phyloP scores from a whole-genome alignment of 345 rosid genomes.

The Eucalyptus grandis region DNA sequence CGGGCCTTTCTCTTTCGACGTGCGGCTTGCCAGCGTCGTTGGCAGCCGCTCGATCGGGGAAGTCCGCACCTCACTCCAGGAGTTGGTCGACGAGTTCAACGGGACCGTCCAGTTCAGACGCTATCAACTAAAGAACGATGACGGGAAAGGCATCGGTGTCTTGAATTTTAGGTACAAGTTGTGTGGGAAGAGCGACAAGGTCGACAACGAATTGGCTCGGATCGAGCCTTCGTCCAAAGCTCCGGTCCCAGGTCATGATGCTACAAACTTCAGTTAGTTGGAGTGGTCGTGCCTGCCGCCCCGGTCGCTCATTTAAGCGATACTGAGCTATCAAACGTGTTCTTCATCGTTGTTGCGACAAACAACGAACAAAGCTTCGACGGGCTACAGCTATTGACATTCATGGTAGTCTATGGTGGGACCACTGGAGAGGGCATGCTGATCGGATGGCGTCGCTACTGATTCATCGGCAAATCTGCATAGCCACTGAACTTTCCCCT shows the following conservation, averaged over 20 bases:
- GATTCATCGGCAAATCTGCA: not conserved
- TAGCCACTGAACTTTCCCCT: not conserved
- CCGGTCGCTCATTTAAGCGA: not conserved
- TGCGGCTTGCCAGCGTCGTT: not conserved
- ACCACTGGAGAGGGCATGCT: not conserved
- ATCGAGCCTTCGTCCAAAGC: not conserved
- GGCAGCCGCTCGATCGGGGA: slow-evolving; percentile 12
- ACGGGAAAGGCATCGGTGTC: slow-evolving; percentile 22
- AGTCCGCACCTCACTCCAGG: slow-evolving; percentile 16
- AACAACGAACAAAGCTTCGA: not conserved
- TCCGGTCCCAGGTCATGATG: not conserved
- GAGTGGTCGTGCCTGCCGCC: not conserved
- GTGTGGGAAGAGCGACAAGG: too few relatives aligned
- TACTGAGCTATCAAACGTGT: not conserved
- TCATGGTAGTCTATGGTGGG: not conserved
- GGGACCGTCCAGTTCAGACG: not conserved
- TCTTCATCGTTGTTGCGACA: not conserved
- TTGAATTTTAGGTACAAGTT: slow-evolving; percentile 13
- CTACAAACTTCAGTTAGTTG: not conserved
- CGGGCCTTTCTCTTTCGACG: slow-evolving; percentile 12
- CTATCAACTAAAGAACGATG: slow-evolving; percentile 13
- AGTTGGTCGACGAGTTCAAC: slow-evolving; percentile 17
- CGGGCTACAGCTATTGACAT: not conserved
- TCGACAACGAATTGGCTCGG: not conserved
- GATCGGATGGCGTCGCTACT: not conserved